Conservation (phyloP, 2,329 filamentous ascomycete genomes). For the Penicillium sp. region DNA sequence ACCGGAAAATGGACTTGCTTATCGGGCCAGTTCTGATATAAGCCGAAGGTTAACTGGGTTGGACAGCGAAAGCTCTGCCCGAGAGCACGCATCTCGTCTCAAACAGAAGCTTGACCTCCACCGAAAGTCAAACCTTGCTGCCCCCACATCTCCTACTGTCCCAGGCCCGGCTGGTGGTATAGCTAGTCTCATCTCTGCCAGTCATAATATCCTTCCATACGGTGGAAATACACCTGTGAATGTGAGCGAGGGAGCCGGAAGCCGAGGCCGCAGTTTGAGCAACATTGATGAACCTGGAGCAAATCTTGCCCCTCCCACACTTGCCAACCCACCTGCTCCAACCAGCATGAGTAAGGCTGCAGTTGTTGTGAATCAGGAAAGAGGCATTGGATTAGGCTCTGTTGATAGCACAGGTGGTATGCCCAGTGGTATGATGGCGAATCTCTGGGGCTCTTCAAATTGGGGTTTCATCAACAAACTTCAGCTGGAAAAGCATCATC, state of each 20-base stretch:
- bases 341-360: slow-evolving; percentile 86
- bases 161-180: slow-evolving; percentile 62
- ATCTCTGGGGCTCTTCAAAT: slow-evolving; percentile 86
- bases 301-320: slow-evolving; percentile 74
- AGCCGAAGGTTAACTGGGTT: slow-evolving; percentile 50
- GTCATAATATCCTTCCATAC: slow-evolving; percentile 73
- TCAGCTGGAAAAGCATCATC: slow-evolving; percentile 53
- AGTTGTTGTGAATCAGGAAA: slow-evolving; percentile 75
- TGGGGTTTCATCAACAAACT: slow-evolving; percentile 70
- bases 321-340: slow-evolving; percentile 77
- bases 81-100: slow-evolving; percentile 81
- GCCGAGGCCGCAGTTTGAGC: slow-evolving; percentile 33
- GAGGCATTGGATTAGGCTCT: slow-evolving; percentile 62
- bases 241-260: slow-evolving; percentile 34
- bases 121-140: slow-evolving; percentile 66
- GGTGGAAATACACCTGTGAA: slow-evolving; percentile 48
- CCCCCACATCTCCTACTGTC: slow-evolving; percentile 45
- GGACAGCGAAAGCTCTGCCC: slow-evolving; percentile 57
- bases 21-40: slow-evolving; percentile 72
- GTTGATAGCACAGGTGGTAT: slow-evolving; percentile 65
- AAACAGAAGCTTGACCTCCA: slow-evolving; percentile 92
- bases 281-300: slow-evolving; percentile 53
- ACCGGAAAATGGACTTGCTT: slow-evolving; percentile 59
- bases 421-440: slow-evolving; percentile 83
- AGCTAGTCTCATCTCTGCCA: slow-evolving; percentile 80